Base-by-base conservation (phyloP, 2,329 filamentous ascomycete species). In the Penicillium sp. region DNA sequence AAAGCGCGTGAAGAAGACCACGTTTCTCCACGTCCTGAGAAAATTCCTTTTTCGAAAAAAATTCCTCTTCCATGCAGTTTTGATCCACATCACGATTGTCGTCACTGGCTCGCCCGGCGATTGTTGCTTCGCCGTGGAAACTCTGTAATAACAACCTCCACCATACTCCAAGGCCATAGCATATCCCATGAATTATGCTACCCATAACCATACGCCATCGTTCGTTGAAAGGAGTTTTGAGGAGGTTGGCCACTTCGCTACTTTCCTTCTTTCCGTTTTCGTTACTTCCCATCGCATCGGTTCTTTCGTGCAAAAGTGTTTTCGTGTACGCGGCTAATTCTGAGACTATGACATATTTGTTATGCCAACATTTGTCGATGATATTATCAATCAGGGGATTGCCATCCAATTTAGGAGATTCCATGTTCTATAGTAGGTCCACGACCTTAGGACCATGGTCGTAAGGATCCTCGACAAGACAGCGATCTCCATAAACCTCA, bases 401-500 rank as follows among this genome's bases (percentile, higher is more conserved):
- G 8, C 56, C 54, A 62, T 67, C 48, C 16, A 69, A 41, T 5
- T 56, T 50, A 7, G 62, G 65, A 57, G 68, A 67, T 3, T 57
- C 46, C 54, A 66, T 66, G 5, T 59, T 53, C 51, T 61, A 54
- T 5, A 68, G 48, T 47, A 69, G 58, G 0, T 64, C 59, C 44
- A 65, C 50, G 1, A 60, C 49, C 38, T 55, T 59, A n/a, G 51
- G 60, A 0, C 60, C 57, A 59, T 66, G 62, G 2, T 67, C 59
- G 1, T 59, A 34, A 40, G 59, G 61, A 57, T 69, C 62, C 3
- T 67, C 53, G 3, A 51, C 48, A 45, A 70, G 58, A 50, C 53
- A 57, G 44, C 43, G 61, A 58, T 71, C 63, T 21, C 52, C 59
- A 51, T 71, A 69, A 43, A 69, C 61, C 38, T 69, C 60, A 58